phyloP scores from a whole-genome alignment of 495 filamentous ascomycete species.

The Darksidea phi region DNA sequence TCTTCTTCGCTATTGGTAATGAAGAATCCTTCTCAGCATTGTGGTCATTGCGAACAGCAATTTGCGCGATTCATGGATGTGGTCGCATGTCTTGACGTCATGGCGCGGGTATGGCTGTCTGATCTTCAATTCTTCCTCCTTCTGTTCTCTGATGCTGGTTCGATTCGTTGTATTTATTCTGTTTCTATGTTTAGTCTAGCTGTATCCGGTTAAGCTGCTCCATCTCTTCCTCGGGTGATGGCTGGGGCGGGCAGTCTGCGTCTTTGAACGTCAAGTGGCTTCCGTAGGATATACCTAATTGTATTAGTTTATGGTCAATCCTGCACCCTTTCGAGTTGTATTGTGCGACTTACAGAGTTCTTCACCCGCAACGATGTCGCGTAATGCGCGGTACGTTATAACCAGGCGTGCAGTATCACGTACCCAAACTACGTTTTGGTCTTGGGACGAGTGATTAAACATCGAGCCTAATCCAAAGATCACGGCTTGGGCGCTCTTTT shows the following conservation, averaged over 20 bases:
- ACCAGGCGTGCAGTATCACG: slow-evolving; percentile 47
- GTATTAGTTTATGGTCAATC: neutral
- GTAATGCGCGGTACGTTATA: slow-evolving; percentile 52
- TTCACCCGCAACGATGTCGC: slow-evolving; percentile 53
- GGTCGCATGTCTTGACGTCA: too few species aligned
- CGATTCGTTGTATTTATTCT: slow-evolving; percentile 19
- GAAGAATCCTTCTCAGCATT: neutral
- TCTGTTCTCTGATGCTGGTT: neutral
- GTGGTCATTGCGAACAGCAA: neutral
- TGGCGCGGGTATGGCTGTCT: neutral
- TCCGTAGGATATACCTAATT: slow-evolving; percentile 55
- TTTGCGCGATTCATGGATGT: too few species aligned
- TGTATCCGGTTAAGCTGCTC: slow-evolving; percentile 40
- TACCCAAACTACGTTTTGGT: slow-evolving; percentile 57
- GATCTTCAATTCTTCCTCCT: neutral
- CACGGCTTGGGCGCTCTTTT: slow-evolving; percentile 50
- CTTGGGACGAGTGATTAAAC: slow-evolving; percentile 55
- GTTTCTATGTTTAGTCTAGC: slow-evolving; percentile 18
- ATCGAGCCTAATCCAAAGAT: slow-evolving; percentile 56
- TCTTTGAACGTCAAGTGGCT: slow-evolving; percentile 54
- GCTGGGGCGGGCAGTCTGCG: slow-evolving; percentile 38
- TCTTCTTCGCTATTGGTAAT: neutral
- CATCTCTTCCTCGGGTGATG: slow-evolving; percentile 25
- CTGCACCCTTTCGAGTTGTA: neutral
- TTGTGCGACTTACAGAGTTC: slow-evolving; percentile 48